Conservation (phyloP, 257 asterid genomes). For the Solanum verrucosum region DNA sequence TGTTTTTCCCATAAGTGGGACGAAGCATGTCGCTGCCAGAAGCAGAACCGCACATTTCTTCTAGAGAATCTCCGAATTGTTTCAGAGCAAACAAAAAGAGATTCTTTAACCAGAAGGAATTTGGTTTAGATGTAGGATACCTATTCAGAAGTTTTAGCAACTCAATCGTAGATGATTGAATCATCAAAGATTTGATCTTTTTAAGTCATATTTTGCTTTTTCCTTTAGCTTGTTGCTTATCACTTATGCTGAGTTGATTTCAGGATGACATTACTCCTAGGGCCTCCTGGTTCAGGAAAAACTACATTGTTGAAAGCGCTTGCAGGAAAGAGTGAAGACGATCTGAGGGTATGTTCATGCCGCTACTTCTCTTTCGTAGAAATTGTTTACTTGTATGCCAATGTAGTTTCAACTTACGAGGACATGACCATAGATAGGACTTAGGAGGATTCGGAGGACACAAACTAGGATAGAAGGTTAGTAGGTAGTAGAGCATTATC, state of each 20-base stretch:
- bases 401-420: neutral
- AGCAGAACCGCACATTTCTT: neutral
- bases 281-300: conserved; percentile 94
- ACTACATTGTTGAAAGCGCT: conserved; percentile 68
- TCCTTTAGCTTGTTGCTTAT: neutral
- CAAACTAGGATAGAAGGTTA: neutral
- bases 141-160: neutral
- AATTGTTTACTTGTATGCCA: neutral
- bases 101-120: neutral
- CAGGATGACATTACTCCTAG: conserved; percentile 84
- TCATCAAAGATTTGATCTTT: neutral
- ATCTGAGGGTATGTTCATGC: conserved; percentile 42
- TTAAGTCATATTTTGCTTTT: neutral
- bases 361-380: neutral
- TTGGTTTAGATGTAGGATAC: neutral
- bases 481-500: neutral
- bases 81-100: neutral
- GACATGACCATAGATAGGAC: neutral
- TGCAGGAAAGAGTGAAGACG: conserved; percentile 72
- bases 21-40: neutral
- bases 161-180: neutral
- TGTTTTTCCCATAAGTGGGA: neutral
- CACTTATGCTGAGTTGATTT: neutral
- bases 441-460: neutral
- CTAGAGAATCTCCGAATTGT: neutral